Evolutionary conservation across 1,284 basidiomycete species (phyloP), one percentile per base, ranked within the genome.

Genomic region (Rhodotorula sp.): DNA sequence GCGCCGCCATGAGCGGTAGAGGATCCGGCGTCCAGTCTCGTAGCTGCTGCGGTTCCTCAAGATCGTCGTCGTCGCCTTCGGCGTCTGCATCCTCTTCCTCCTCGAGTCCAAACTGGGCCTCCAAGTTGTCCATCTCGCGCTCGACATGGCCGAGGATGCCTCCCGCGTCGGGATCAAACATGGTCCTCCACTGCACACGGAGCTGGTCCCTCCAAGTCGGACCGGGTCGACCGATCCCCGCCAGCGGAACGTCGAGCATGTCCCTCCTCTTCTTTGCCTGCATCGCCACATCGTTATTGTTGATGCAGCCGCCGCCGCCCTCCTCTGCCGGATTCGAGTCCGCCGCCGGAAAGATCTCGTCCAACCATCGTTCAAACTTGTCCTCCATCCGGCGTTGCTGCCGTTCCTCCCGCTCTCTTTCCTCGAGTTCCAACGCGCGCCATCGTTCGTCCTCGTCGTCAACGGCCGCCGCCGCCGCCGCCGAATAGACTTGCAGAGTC

Each of bases 1-100:
- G 60, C 48, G 57, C 43, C 6, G 38, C 66, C 60, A 67, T 67
- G 55, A 67, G 52, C 48, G 52, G 66, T 23, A 58, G n/a, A 6
- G 60, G 54, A 2, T 28, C 8, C 3, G 66, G 66, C 26, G 12
- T 3, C 38, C 54, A 56, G 28, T 28, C 28, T 28, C 28, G 28
- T 28, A 28, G 28, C 28, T 28, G 28, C 28, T 28, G 28, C 28
- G 28, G 28, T 28, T 28, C 28, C 28, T 28, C 28, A 28, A 28
- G 28, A 28, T 28, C 28, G 28, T 28, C 28, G 28, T 28, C 28
- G 28, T 28, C 28, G 21, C 12, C 49, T 5, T 15, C 56, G 55
- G 15, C 21, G 26, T 8, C 16, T 5, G 43, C 60, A 19, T 64
- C 48, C 19, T 58, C 48, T 15, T 26, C 28, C 21, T 49, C 47